These are phyloP conservation scores for Talaromyces funiculosus DNA, from an alignment of 2,329 filamentous ascomycete species.

Conservation along the genomic window DNA sequence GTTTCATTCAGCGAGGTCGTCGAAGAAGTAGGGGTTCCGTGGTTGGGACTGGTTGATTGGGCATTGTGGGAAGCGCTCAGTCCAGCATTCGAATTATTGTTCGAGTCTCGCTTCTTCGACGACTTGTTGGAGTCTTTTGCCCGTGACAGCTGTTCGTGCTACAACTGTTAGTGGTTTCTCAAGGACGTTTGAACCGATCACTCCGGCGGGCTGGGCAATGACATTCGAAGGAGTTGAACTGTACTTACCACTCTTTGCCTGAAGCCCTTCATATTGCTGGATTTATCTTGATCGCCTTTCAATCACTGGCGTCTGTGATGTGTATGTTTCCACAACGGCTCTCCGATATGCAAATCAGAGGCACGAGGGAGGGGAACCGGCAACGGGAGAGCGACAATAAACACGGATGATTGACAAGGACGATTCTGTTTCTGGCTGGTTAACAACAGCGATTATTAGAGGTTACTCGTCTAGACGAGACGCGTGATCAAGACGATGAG, in stretches of 20 bases:
- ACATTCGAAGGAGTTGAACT: neutral
- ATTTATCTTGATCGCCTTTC: slow-evolving; percentile 13
- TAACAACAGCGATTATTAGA: slow-evolving; percentile 22
- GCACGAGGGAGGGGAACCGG: slow-evolving; percentile 18
- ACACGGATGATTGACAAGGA: slow-evolving; percentile 16
- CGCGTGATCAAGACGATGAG: neutral
- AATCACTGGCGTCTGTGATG: neutral
- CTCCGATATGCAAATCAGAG: slow-evolving; percentile 31
- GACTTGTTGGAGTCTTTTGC: slow-evolving; percentile 84
- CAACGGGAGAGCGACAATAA: slow-evolving; percentile 10
- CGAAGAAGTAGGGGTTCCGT: slow-evolving; percentile 78
- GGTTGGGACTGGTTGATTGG: slow-evolving; percentile 56
- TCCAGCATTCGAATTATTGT: slow-evolving; percentile 64
- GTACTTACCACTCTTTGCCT: slow-evolving; percentile 89
- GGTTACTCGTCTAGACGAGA: slow-evolving; percentile 18
- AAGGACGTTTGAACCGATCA: neutral
- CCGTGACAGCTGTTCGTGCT: slow-evolving; percentile 81
- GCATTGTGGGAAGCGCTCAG: slow-evolving; percentile 37
- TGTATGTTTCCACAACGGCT: slow-evolving; percentile 22
- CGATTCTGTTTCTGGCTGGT: slow-evolving; percentile 14
- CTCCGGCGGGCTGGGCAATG: neutral
- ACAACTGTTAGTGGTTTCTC: slow-evolving; percentile 42
- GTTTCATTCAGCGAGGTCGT: slow-evolving; percentile 79
- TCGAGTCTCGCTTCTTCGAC: slow-evolving; percentile 63
- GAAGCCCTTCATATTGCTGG: slow-evolving; percentile 83